Base-by-base conservation (phyloP, 1,284 basidiomycete species). In the Apiotrichum sp. region DNA sequence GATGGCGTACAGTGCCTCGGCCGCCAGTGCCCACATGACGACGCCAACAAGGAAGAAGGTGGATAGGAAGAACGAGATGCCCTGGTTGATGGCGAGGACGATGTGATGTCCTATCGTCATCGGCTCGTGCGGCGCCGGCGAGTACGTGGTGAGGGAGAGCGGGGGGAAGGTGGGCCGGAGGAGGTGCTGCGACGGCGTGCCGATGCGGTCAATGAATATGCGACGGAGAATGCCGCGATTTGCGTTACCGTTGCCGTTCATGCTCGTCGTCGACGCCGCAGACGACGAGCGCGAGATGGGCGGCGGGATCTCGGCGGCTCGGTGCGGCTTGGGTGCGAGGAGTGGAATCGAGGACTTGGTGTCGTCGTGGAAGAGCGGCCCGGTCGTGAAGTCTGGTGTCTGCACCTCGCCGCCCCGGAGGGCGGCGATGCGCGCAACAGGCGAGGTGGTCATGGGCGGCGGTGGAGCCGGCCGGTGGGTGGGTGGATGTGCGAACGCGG, bases 21-120 rank as follows among this genome's bases (percentile, higher is more conserved):
- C 66, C 7, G 65, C 22, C 6, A 76, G 51, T 0, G 78, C 78
- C 77, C 77, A 79, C 1, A 56, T 35, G 5, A 78, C 77, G 22
- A 80, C 78, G 47, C 69, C 63, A 4, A 66, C 62, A 29, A 84
- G 74, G 64, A 83, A 82, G 53, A 77, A 65, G 3, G 82, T 80
- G 1, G 81, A 82, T 9, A 83, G 64, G 31, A 77, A 47, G 53
- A 80, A 72, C 8, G 81, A 78, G 7, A 79, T 63, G 9, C 73
- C 62, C 62, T 83, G 82, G 29, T 76, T 69, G 53, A 78, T 65
- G 51, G 78, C 70, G 1, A 83, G 66, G 47, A 71, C 67, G 56
- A 78, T 49, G 50, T 70, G 68, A 6, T 70, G 57, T 22, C 44
- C 47, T 16, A 66, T 32, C 3, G 65, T 60, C 34, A 73, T 58